Conservation (phyloP, 306 rosid genomes). For the Casuarina glauca region DNA sequence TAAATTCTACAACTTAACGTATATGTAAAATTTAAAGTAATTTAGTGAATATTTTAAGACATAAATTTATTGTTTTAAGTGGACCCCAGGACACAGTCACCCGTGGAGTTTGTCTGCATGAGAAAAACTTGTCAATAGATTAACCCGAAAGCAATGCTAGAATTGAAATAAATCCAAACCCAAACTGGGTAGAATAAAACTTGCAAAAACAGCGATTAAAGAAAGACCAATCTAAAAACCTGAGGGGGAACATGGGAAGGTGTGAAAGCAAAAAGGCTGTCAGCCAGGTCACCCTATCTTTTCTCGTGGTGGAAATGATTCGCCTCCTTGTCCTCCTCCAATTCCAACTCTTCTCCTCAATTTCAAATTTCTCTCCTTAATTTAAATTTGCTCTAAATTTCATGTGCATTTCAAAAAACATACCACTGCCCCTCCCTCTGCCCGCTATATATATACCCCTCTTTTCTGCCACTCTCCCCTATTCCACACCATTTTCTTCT, state of each 20-base stretch:
- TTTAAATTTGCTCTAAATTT: constrained; percentile 30
- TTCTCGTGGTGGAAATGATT: constrained; percentile 52
- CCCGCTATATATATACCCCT: constrained; percentile 22
- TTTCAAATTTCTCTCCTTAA: not conserved
- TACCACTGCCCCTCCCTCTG: constrained; percentile 4
- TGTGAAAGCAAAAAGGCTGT: constrained; percentile 29
- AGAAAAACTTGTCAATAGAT: too few relatives aligned
- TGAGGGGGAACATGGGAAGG: constrained; percentile 10
- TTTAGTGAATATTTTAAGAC: too few relatives aligned
- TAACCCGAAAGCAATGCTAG: too few relatives aligned
- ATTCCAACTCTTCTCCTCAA: not conserved
- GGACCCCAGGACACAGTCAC: too few relatives aligned
- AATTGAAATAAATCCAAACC: too few relatives aligned
- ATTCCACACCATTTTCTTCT: constrained; percentile 24
- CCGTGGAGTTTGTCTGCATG: too few relatives aligned
- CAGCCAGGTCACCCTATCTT: constrained; percentile 51
- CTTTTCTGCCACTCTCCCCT: constrained; percentile 17
- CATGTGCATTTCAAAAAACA: constrained; percentile 35
- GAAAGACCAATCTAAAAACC: constrained; percentile 1
- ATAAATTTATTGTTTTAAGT: too few relatives aligned
- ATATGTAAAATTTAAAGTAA: too few relatives aligned
- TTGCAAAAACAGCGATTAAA: not conserved
- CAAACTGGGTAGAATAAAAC: too few relatives aligned
- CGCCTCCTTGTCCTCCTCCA: constrained; percentile 3
- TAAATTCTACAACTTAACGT: too few relatives aligned